Percentiles rank a stretch among this genome's conserved stretches.
Evolutionary conservation across 306 rosid species (phyloP).

Genomic region (Fagus crenata): DNA sequence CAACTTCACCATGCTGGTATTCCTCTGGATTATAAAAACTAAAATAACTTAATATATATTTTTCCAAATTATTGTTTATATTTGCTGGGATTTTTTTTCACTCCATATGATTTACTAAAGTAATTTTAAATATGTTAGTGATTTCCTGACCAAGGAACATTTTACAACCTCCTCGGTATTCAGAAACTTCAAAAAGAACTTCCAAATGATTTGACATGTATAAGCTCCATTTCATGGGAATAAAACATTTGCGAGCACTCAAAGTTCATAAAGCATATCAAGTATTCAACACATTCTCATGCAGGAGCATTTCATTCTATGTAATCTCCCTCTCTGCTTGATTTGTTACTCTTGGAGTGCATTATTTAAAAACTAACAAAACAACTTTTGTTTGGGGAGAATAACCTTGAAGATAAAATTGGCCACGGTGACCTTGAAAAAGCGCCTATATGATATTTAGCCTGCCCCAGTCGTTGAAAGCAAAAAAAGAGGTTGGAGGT

Average conservation of each 20-base stretch:
- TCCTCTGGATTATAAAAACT: background rate
- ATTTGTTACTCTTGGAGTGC: background rate
- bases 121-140: background rate
- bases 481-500: background rate
- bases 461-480: background rate
- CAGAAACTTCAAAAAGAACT: constrained; percentile 1
- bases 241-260: background rate
- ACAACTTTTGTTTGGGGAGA: background rate
- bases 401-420: background rate
- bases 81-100: background rate
- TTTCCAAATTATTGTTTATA: background rate
- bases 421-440: background rate
- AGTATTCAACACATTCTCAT: background rate
- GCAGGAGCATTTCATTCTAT: background rate
- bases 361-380: background rate
- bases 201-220: background rate
- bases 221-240: background rate
- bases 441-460: background rate
- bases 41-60: background rate
- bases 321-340: constrained; percentile 1
- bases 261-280: background rate
- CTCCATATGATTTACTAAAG: background rate
- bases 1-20: background rate
- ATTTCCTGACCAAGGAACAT: background rate
- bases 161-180: background rate